phyloP scores from a whole-genome alignment of 257 asterid species.

The Avicennia marina region DNA sequence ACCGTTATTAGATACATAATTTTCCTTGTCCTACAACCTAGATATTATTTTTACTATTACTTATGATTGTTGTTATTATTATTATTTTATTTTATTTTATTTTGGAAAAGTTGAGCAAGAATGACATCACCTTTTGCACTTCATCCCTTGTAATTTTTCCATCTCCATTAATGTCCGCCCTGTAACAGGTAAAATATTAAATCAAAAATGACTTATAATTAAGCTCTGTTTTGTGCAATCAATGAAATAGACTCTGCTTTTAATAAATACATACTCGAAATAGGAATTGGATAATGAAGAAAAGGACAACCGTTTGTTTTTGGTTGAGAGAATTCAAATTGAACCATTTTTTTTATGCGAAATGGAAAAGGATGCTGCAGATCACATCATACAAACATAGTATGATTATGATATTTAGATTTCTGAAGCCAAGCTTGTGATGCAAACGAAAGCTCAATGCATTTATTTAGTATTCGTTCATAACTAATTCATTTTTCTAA shows the following conservation, averaged over 20 bases:
- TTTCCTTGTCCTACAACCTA: too few relatives aligned
- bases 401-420: background rate
- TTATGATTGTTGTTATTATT: background rate
- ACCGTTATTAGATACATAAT: too few relatives aligned
- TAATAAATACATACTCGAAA: background rate
- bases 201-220: background rate
- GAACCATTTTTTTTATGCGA: background rate
- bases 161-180: constrained; percentile 90
- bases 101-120: background rate
- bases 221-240: background rate
- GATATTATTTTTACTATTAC: too few relatives aligned
- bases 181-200: constrained; percentile 11
- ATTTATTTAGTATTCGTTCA: background rate
- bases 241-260: background rate
- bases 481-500: too few relatives aligned
- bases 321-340: background rate
- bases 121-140: constrained; percentile 67
- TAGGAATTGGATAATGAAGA: background rate
- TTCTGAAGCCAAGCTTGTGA: background rate
- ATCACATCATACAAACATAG: background rate
- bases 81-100: background rate
- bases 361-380: background rate
- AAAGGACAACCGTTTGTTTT: background rate
- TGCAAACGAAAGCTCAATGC: background rate
- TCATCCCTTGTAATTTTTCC: constrained; percentile 88